Evolutionary conservation across 2,329 filamentous ascomycete genomes (phyloP).

Genomic region (Aspergillus pseudoviridinutans): DNA sequence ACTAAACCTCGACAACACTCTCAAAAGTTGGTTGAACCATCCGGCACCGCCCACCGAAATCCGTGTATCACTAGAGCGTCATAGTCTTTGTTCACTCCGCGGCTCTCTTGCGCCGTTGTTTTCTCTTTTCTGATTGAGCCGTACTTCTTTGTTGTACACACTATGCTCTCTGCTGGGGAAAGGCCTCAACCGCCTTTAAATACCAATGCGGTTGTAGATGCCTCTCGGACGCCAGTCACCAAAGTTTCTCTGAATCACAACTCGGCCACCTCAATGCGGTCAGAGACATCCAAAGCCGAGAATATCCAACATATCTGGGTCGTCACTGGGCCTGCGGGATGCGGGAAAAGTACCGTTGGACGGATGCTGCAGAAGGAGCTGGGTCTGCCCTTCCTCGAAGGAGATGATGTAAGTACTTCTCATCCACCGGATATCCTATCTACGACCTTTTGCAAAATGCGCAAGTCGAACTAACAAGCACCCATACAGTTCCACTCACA

Average conservation of each 20-base stretch:
- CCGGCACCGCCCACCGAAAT: not conserved
- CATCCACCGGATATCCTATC: not conserved
- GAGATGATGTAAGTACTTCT: constrained; percentile 62
- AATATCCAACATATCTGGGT: constrained; percentile 69
- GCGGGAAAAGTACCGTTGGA: constrained; percentile 74
- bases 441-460: not conserved
- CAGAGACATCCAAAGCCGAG: constrained; percentile 6
- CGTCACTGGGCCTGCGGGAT: constrained; percentile 73
- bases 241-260: constrained; percentile 18
- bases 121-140: not conserved
- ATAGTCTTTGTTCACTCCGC: constrained; percentile 15
- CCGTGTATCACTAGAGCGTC: constrained; percentile 16
- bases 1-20: not conserved
- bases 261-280: constrained; percentile 14
- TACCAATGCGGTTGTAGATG: constrained; percentile 20
- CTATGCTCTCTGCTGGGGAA: constrained; percentile 42
- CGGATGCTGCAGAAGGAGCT: constrained; percentile 60
- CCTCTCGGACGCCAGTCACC: constrained; percentile 16
- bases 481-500: constrained; percentile 44
- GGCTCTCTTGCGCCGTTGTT: constrained; percentile 7
- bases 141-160: constrained; percentile 11
- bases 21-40: constrained; percentile 4
- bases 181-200: constrained; percentile 25
- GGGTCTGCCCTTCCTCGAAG: constrained; percentile 68
- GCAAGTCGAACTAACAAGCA: constrained; percentile 11